Percentiles rank a stretch among this genome's conserved stretches.
phyloP scores from a whole-genome alignment of 805 yeast species.

The Hanseniaspora occidentalis region DNA sequence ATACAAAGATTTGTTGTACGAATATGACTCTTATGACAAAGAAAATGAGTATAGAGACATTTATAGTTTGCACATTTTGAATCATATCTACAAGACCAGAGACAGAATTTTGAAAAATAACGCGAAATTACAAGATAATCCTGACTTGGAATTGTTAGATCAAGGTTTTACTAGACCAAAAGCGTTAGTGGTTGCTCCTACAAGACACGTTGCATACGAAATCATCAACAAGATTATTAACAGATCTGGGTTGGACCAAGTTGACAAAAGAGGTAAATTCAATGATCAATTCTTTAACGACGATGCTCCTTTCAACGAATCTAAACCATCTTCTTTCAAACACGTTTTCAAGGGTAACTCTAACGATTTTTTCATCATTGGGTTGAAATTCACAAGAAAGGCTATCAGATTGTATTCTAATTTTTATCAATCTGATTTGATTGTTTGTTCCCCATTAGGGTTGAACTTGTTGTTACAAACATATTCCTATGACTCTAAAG shows the following conservation, averaged over 20 bases:
- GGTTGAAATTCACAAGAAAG: constrained; percentile 84
- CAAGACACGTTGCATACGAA: constrained; percentile 64
- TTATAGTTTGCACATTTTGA: constrained; percentile 59
- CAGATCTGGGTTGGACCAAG: constrained; percentile 56
- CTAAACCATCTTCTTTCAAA: constrained; percentile 58
- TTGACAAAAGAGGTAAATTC: constrained; percentile 73
- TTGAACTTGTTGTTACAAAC: constrained; percentile 49
- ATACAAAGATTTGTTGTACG: constrained; percentile 60
- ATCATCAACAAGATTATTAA: constrained; percentile 49
- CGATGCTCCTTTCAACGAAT: constrained; percentile 29
- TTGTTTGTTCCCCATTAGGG: constrained; percentile 88
- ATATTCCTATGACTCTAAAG: constrained; percentile 2
- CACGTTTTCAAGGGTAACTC: constrained; percentile 77
- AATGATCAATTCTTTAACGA: constrained; percentile 51
- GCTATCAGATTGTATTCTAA: constrained; percentile 73
- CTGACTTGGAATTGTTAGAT: constrained; percentile 60
- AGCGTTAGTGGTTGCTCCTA: constrained; percentile 70
- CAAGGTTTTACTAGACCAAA: constrained; percentile 96
- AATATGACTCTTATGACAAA: constrained; percentile 35
- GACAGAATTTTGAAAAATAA: constrained; percentile 75
- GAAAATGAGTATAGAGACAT: constrained; percentile 43
- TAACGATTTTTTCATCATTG: constrained; percentile 82
- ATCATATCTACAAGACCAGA: constrained; percentile 78
- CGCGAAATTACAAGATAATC: constrained; percentile 32
- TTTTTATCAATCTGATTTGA: constrained; percentile 73